Evolutionary conservation across 805 yeast species (phyloP), one percentile per base, ranked within the genome.

Genomic region (Candida germanica): DNA sequence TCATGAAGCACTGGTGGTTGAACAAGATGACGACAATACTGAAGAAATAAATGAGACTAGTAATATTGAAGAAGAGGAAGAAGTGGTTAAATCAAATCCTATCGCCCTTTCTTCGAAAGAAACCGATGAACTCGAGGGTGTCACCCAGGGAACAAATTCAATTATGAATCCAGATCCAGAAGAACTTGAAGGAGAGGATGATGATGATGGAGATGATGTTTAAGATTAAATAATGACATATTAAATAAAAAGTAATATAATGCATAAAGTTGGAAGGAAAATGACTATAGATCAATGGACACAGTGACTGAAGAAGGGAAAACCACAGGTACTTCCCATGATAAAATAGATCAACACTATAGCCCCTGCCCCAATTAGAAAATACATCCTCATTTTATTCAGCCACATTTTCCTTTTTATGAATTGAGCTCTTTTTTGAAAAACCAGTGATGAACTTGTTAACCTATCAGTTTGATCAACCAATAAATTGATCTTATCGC

Each of bases 401-500:
- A 82, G 73, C 89, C 94, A 83, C 75, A 85, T 69, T 41, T 69
- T 72, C 25, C 85, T 65, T 47, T 77, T 77, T 23, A 85, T 71
- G 35, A 71, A 66, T 16, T 72, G 75, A 1, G 95, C 82, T 40
- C 78, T 72, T 44, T 81, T 77, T 46, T 86, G 79, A 55, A 87
- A 87, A 18, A 81, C 72, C 59, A 68, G 73, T 6, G 93, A 77
- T 23, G 77, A 75, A 26, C 75, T 70, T 46, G 80, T 84, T 56
- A 87, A 70, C 35, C 79, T 69, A 43, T 83, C 82, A 1, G 96
- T 87, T 56, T 87, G 87, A 56, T 81, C 85, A 20, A 87, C 91
- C 44, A 87, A 66, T 26, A 74, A 58, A 46, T 77, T 75, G 40
- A 87, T 77, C 35, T 84, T 73, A 50, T 87, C 95, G 14, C 94